Base-by-base conservation (phyloP, 1,139 yeast genomes). In the Geotrichum reessii region DNA sequence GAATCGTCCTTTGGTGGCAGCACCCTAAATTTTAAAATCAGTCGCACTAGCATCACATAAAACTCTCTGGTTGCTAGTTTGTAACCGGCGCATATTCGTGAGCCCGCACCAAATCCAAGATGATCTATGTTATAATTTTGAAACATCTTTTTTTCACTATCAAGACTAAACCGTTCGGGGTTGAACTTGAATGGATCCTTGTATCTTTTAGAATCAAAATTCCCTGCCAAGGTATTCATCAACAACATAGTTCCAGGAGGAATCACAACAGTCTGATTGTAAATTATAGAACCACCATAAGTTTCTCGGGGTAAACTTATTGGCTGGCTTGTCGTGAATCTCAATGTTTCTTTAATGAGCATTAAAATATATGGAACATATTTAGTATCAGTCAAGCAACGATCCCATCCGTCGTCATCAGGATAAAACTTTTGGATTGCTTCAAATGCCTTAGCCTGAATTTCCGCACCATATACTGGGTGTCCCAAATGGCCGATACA, bases 201-300 rank as follows among this genome's bases (percentile, higher is more conserved):
- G n/a, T 67, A 86, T 12, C 70, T 70, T 1, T 59, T 58, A 0
- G 73, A 70, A 66, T 87, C 93, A 69, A 86, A 88, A 66, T 87
- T 86, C 0, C 86, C 92, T 0, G 86, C 84, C 73, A 78, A 84
- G 0, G 88, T 79, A 66, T 87, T 87, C 86, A 87, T 81, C 50
- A 85, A 74, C 53, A 86, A 65, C 0, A 78, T 75, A 0, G 91
- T 82, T 0, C 81, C 80, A 7, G 71, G 64, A 0, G 92, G 92
- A 11, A 86, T 81, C 0, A 71, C 60, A 12, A 71, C 69, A 0
- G 71, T 70, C 33, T 74, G 68, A 7, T 71, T 69, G 64, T 76
- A 79, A 0, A 63, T 47, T 11, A 86, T 78, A 22, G 75, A 76
- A 24, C 49, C 6, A 54, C 75, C 78, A 3, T 87, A 80, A 0